Base-by-base conservation (phyloP, 176 grass and related monocot species). In the Dactylis glomerata region DNA sequence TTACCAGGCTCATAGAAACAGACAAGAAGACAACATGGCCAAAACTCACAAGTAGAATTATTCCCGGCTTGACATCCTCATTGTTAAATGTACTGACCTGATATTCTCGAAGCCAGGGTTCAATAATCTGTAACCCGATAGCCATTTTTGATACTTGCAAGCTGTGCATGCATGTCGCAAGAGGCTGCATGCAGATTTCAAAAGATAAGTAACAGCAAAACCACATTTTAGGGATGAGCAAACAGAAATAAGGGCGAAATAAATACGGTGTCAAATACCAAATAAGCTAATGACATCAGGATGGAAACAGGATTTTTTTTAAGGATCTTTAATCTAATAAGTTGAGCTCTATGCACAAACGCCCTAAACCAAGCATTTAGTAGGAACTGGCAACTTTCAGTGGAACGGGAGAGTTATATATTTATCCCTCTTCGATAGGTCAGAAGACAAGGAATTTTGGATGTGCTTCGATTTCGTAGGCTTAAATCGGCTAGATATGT, bases 71-170 rank as follows among this genome's bases (percentile, higher is more conserved):
- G 13, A 51, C 3, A 49, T 83, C 62, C 15, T 50, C 41, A 42
- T 73, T 47, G 16, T 17, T 50, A 33, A 33, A 49, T 38, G 17
- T 32, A 52, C 88, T 71, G 59, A 98, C 96, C 96, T 98, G 96
- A 75, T 95, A 98, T 87, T 98, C 96, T 71, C 96, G 91, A 81
- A 98, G 87, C 91, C 96, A 98, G 45, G 96, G 96, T 86, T 98
- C 96, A 79, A 90, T 92, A 73, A 98, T 90, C 63, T 98, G 88
- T 55, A 98, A 85, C 67, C 88, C 86, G 42, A 99, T 88, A 62
- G 96, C 93, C 90, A 86, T 82, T 82, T 88, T 99, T 51, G 93
- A 94, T 24, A 63, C 69, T 63, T 96, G 93, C 72, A 99, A 83
- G 69, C 68, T 94, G 63, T 92, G 91, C 96, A 99, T 96, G 81